These are phyloP conservation scores for Malassezia vespertilionis DNA, from an alignment of 1,284 basidiomycete genomes.

Conservation along the genomic window DNA sequence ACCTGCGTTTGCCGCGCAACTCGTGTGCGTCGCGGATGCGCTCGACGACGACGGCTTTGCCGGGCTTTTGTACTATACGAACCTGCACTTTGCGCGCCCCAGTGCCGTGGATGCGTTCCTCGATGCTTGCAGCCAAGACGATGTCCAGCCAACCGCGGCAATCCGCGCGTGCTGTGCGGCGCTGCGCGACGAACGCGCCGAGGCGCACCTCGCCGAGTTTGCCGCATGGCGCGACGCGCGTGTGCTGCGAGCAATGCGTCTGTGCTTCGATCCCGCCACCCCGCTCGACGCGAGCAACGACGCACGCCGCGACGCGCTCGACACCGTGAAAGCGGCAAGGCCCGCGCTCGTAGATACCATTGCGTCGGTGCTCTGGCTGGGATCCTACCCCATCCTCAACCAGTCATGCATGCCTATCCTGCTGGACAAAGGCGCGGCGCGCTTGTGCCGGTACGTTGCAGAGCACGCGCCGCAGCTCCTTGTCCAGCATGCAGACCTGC, in stretches of 20 bases:
- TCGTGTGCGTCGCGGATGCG: slow-evolving; percentile 63
- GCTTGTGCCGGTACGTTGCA: slow-evolving; percentile 4
- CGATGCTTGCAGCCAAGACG: slow-evolving; percentile 58
- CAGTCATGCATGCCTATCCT: slow-evolving; percentile 73
- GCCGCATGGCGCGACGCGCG: slow-evolving; percentile 75
- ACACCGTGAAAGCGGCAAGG: slow-evolving; percentile 23
- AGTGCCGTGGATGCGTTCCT: slow-evolving; percentile 24
- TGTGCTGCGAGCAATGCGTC: too few species aligned
- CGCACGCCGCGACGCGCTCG: slow-evolving; percentile 3
- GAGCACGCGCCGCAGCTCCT: slow-evolving; percentile 11
- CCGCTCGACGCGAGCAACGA: slow-evolving; percentile 62
- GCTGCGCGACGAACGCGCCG: slow-evolving; percentile 52
- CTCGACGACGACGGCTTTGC: slow-evolving; percentile 54
- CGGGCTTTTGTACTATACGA: slow-evolving; percentile 57
- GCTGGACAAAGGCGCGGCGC: slow-evolving; percentile 51
- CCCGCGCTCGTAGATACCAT: slow-evolving; percentile 50
- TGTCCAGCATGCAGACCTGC: not conserved
- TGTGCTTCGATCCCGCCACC: slow-evolving; percentile 68
- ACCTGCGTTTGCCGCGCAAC: slow-evolving; percentile 68
- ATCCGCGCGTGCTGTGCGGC: slow-evolving; percentile 38
- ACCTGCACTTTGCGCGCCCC: slow-evolving; percentile 26
- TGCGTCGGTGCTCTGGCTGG: slow-evolving; percentile 56
- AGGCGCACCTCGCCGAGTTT: slow-evolving; percentile 71
- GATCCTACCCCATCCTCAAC: slow-evolving; percentile 66
- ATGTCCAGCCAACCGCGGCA: slow-evolving; percentile 57